Conservation (phyloP, 73 alveolate species). For the Paraurostyla sp. region DNA sequence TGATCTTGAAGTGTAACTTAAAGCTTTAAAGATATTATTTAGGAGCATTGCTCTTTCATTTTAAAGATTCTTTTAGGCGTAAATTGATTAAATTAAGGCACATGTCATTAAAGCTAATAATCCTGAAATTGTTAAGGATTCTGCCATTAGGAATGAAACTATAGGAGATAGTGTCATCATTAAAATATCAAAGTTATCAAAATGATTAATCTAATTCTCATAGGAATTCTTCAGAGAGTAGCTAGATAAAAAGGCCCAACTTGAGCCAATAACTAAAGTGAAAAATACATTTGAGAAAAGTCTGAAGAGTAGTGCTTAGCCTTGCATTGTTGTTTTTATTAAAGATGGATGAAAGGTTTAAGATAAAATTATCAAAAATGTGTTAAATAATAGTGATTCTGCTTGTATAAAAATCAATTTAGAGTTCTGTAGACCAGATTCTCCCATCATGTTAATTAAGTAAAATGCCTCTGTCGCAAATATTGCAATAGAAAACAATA, state of each 20-base stretch:
- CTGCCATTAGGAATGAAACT: slow-evolving; percentile 41
- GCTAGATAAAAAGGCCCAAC: slow-evolving; percentile 31
- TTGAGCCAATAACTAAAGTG: background rate
- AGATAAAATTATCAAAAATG: background rate
- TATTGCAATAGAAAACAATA: background rate
- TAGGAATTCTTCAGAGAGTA: slow-evolving; percentile 22
- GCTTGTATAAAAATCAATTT: background rate
- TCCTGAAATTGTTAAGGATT: slow-evolving; percentile 53
- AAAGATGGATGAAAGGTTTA: slow-evolving; percentile 15
- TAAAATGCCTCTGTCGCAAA: slow-evolving; percentile 29
- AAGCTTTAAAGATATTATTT: slow-evolving; percentile 22
- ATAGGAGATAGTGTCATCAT: slow-evolving; percentile 55
- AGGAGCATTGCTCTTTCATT: slow-evolving; percentile 15
- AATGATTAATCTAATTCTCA: background rate
- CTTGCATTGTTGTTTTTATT: background rate
- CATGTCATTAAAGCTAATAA: slow-evolving; percentile 22
- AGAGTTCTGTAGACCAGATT: background rate
- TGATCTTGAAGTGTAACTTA: slow-evolving; percentile 24
- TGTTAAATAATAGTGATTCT: slow-evolving; percentile 25
- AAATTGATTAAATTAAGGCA: slow-evolving; percentile 12
- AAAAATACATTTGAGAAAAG: slow-evolving; percentile 48
- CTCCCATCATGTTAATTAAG: slow-evolving; percentile 1
- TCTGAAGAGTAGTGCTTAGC: background rate
- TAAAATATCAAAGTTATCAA: slow-evolving; percentile 55
- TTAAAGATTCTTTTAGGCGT: slow-evolving; percentile 43